Base-by-base conservation (phyloP, 352 stramenopile genomes). In the Globisporangium spiculum region DNA sequence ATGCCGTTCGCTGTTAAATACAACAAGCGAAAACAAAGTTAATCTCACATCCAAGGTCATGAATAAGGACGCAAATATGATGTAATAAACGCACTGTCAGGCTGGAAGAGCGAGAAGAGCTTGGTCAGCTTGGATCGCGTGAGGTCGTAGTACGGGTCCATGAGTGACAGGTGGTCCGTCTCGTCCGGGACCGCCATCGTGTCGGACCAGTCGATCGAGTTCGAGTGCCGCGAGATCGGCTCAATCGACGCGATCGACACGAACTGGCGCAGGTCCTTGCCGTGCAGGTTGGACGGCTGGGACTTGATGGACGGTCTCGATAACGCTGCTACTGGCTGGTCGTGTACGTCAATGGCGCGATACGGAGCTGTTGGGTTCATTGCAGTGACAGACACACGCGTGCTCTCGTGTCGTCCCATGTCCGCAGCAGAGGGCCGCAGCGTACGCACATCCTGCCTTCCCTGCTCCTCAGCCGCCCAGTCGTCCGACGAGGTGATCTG, bases 81-180 rank as follows among this genome's bases (percentile, higher is more conserved):
- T 22, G 24, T 38, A 38, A 14, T 41, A 3, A 12, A 9, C 57
- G 59, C 67, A 90, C 83, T 74, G 63, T 92, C 84, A 3, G 82
- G 84, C 4, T 83, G 59, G 61, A 92, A 92, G 26, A 81, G 71
- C 26, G 76, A 80, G 58, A 93, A 93, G 59, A 93, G 75, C 36
- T 89, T 87, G 7, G 74, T 78, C 34, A 93, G 75, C 58, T 90
- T 91, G 60, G 76, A 77, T 8, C 75, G 89, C 20, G 84, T 96
- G 60, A 96, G 84, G 53, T 96, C 88, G 60, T 93, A 94, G 70
- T 92, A 91, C 46, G 88, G 86, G 32, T 96, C 88, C 83, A 92
- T 89, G 18, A 96, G 75, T 60, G 86, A 87, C 26, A 83, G 50
- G 38, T 81, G 74, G 63, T 85, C 78, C 24, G 78, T 69, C 65